Evolutionary conservation across 805 yeast genomes (phyloP).

Genomic region (Sugiyamaella qingdaonensis): DNA sequence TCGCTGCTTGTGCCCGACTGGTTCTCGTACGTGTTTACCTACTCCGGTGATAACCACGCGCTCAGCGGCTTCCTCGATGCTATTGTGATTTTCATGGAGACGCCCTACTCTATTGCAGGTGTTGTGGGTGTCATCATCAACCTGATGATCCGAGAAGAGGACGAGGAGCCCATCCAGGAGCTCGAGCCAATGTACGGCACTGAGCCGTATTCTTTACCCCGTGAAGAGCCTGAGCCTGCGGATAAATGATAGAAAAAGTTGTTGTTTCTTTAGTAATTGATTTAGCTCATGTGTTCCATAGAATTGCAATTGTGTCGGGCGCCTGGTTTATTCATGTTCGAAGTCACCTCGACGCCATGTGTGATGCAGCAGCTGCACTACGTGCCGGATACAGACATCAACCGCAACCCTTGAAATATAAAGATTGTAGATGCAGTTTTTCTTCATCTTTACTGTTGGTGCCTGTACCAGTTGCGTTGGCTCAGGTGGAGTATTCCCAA

Average conservation of each 20-base stretch:
- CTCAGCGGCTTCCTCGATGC: constrained; percentile 64
- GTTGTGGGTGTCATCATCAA: constrained; percentile 59
- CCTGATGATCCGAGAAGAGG: constrained; percentile 56
- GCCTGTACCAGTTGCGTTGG: not conserved
- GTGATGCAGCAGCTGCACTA: no score
- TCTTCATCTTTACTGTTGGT: not conserved
- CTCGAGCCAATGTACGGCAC: constrained; percentile 7
- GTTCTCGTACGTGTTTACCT: constrained; percentile 63
- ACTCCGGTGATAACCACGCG: constrained; percentile 54
- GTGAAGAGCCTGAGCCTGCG: not conserved
- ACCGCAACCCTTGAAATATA: not conserved
- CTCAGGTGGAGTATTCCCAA: not conserved
- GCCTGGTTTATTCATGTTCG: no score
- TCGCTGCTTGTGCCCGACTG: constrained; percentile 60
- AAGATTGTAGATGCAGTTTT: not conserved
- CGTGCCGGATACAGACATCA: no score
- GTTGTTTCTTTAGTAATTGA: not conserved
- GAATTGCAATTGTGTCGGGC: no score
- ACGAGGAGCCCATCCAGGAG: constrained; percentile 7
- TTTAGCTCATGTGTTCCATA: not conserved
- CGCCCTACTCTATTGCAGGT: constrained; percentile 70
- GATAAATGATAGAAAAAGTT: not conserved
- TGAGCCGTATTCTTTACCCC: constrained; percentile 5
- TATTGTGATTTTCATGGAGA: constrained; percentile 63
- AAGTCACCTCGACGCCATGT: no score